Percentiles rank a stretch among this genome's conserved stretches.
These are phyloP conservation scores for Gaultheria prostrata DNA, from an alignment of 148 eudicot species.

Conservation along the genomic window DNA sequence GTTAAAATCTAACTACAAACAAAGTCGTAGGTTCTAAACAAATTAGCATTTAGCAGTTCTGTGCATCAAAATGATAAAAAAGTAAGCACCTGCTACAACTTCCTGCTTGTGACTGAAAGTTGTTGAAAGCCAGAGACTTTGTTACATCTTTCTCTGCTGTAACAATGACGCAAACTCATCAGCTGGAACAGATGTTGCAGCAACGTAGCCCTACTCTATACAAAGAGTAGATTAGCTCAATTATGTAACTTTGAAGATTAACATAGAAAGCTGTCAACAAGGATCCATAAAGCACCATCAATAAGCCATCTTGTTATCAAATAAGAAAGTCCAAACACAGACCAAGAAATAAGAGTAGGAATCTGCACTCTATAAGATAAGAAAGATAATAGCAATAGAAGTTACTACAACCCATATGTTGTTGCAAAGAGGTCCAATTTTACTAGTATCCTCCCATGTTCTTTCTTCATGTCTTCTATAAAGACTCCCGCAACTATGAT, in stretches of 20 bases:
- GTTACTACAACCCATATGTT: not conserved
- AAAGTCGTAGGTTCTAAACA: too few relatives aligned
- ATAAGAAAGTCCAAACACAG: not conserved
- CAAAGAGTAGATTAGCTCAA: not conserved
- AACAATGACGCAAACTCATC: not conserved
- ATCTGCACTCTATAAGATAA: not conserved
- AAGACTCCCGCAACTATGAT: too few relatives aligned
- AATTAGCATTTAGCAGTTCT: too few relatives aligned
- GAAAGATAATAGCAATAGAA: not conserved
- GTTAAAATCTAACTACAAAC: too few relatives aligned
- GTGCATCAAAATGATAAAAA: too few relatives aligned
- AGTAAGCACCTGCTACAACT: too few relatives aligned
- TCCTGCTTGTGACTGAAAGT: constrained; percentile 35
- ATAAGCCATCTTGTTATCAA: not conserved
- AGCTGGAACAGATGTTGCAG: not conserved
- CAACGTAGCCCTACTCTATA: not conserved
- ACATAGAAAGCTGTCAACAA: too few relatives aligned
- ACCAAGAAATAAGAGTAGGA: not conserved
- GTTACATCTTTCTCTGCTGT: constrained; percentile 47
- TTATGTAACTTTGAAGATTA: not conserved
- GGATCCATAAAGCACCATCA: not conserved
- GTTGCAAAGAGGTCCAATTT: not conserved
- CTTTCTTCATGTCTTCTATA: too few relatives aligned
- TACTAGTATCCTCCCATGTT: too few relatives aligned
- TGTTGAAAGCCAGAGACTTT: constrained; percentile 33